Conservation (phyloP, 768 basidiomycete species). For the Boletales sp. region DNA sequence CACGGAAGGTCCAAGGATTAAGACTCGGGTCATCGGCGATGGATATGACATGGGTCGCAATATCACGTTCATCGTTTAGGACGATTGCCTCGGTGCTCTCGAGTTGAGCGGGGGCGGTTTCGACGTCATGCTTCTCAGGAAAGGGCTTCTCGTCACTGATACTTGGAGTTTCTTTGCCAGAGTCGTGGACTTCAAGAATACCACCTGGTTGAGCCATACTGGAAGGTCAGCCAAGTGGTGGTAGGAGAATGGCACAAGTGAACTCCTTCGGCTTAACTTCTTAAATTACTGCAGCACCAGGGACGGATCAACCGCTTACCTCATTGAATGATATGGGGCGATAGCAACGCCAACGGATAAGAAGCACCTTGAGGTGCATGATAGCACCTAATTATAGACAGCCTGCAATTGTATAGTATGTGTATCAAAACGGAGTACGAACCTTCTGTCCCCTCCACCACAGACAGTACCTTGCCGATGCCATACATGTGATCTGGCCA, state of each 20-base stretch:
- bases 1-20: conserved; percentile 38
- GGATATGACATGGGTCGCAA: conserved; percentile 46
- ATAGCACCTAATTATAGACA: no score
- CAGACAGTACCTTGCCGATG: no score
- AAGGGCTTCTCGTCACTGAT: conserved; percentile 19
- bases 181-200: background rate
- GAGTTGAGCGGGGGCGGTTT: conserved; percentile 18
- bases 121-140: conserved; percentile 34
- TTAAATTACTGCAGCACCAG: no score
- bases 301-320: no score
- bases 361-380: no score
- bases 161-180: conserved; percentile 3
- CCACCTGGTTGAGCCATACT: conserved; percentile 8
- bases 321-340: no score
- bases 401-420: no score
- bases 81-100: conserved; percentile 12
- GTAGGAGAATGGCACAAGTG: background rate
- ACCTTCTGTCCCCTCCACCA: no score
- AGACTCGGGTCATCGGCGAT: conserved; percentile 29
- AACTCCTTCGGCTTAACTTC: background rate
- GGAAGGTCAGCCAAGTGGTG: background rate
- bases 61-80: conserved; percentile 43
- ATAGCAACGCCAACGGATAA: no score
- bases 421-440: no score
- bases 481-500: no score